phyloP scores from a whole-genome alignment of 2,329 filamentous ascomycete species.

The Botrytis porri region DNA sequence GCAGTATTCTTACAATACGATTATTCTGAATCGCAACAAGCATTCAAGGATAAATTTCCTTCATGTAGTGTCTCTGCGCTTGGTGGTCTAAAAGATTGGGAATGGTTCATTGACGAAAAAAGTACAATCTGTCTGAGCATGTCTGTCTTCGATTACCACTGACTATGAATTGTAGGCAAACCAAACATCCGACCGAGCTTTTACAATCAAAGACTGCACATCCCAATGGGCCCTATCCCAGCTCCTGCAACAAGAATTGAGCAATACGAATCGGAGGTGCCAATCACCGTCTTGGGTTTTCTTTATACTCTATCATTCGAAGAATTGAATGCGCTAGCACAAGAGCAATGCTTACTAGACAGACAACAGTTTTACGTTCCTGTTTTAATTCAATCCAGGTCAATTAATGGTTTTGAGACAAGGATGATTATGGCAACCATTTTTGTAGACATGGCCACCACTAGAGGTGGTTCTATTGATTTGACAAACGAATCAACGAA shows the following conservation, averaged over 20 bases:
- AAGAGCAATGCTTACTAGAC: neutral
- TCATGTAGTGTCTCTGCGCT: neutral
- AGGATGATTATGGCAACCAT: neutral
- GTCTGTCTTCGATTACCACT: neutral
- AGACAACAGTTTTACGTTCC: neutral
- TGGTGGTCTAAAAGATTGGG: neutral
- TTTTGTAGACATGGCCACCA: neutral
- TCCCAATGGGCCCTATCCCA: neutral
- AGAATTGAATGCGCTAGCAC: neutral
- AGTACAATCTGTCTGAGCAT: neutral
- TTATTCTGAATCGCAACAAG: slow-evolving; percentile 2
- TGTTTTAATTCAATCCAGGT: neutral
- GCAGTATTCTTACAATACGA: slow-evolving; percentile 11
- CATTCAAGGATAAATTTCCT: neutral
- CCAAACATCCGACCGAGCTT: slow-evolving; percentile 2
- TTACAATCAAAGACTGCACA: neutral
- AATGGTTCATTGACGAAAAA: slow-evolving; percentile 11
- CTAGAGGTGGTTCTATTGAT: neutral
- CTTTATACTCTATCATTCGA: neutral
- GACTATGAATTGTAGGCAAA: neutral
- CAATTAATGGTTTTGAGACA: neutral
- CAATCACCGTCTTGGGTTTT: neutral
- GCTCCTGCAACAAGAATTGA: neutral
- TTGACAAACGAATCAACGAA: neutral
- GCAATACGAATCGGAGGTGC: neutral